Percentiles rank a stretch among this genome's conserved stretches.
phyloP scores from a whole-genome alignment of 352 stramenopile genomes.

The Globisporangium polare region DNA sequence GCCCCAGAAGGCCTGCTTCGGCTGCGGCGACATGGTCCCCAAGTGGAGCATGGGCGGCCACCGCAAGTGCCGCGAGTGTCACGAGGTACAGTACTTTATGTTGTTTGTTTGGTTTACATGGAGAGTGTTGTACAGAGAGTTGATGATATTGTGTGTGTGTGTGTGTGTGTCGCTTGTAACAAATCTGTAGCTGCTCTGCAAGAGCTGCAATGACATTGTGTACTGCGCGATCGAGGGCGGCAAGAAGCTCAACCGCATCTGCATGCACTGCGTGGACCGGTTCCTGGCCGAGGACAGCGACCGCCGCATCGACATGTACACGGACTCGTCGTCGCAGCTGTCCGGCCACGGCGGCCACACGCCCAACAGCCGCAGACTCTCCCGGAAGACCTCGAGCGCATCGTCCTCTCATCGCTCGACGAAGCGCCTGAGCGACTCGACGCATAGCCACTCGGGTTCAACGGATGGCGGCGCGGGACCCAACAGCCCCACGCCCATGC shows the following conservation, averaged over 20 bases:
- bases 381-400: conserved; percentile 4
- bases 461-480: not conserved
- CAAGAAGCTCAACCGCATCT: conserved; percentile 71
- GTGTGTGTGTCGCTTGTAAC: not conserved
- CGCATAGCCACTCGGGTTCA: conserved; percentile 4
- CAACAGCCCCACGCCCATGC: conserved; percentile 9
- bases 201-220: conserved; percentile 56
- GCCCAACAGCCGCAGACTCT: not conserved
- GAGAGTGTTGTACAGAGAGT: not conserved
- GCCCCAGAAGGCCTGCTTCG: conserved; percentile 36
- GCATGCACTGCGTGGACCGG: conserved; percentile 51
- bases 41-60: conserved; percentile 30
- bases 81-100: conserved; percentile 29
- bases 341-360: not conserved
- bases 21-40: conserved; percentile 40
- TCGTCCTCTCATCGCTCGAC: conserved; percentile 11
- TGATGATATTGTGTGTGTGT: not conserved
- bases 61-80: conserved; percentile 56
- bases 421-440: conserved; percentile 6
- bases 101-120: not conserved
- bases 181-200: conserved; percentile 33
- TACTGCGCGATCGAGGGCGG: conserved; percentile 56
- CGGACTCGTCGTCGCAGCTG: conserved; percentile 8
- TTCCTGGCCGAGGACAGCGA: conserved; percentile 8
- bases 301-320: conserved; percentile 18